These are phyloP conservation scores for Boletus subparvulus DNA, from an alignment of 768 basidiomycete genomes.

Conservation along the genomic window DNA sequence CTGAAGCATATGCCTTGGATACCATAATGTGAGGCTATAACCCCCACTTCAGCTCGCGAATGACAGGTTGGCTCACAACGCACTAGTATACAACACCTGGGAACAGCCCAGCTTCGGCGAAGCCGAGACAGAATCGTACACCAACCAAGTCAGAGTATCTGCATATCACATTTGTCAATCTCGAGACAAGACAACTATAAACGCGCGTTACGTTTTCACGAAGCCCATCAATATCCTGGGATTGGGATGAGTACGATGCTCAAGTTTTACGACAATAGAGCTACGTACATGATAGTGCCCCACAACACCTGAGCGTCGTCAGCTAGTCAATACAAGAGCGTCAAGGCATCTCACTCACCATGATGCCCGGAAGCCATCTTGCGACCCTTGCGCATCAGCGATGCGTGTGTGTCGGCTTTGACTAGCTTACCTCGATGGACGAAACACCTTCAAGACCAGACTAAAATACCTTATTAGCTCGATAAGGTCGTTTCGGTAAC, in stretches of 20 bases:
- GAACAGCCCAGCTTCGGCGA: slow-evolving; percentile 70
- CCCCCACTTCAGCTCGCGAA: background rate
- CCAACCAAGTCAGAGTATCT: slow-evolving; percentile 65
- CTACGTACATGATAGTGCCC: slow-evolving; percentile 59
- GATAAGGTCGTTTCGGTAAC: background rate
- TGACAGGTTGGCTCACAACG: slow-evolving; percentile 10
- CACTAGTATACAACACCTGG: slow-evolving; percentile 77
- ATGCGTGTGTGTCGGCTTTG: background rate
- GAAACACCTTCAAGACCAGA: slow-evolving; percentile 55
- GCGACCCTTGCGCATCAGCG: slow-evolving; percentile 12
- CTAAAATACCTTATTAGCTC: background rate
- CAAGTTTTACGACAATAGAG: background rate
- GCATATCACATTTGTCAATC: background rate
- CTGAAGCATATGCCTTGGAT: slow-evolving; percentile 60
- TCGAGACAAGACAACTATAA: background rate
- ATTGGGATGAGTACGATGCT: background rate
- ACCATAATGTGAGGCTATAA: slow-evolving; percentile 62
- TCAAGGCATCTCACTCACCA: slow-evolving; percentile 36
- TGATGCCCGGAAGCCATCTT: slow-evolving; percentile 66
- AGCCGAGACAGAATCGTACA: slow-evolving; percentile 56
- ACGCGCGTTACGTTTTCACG: slow-evolving; percentile 52
- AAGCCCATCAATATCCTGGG: slow-evolving; percentile 62
- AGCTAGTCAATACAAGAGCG: background rate
- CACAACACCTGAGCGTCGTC: slow-evolving; percentile 48
- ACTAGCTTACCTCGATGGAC: slow-evolving; percentile 54